Conservation (phyloP, 179 eudicot species). For the Nepenthes alata region DNA sequence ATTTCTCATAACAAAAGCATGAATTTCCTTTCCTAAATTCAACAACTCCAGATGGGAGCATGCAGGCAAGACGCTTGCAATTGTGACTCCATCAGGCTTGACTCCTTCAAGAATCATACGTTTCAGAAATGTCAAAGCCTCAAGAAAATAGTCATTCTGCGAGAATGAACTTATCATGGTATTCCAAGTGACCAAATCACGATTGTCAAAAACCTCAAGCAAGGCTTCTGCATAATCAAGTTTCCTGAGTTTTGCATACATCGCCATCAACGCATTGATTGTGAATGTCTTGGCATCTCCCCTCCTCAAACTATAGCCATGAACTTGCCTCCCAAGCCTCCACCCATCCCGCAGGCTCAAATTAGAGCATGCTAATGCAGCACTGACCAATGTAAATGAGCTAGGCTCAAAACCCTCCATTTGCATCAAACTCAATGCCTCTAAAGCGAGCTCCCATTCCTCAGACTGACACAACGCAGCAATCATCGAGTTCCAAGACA, state of each 20-base stretch:
- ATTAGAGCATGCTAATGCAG: constrained; percentile 37
- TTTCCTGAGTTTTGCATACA: constrained; percentile 45
- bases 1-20: constrained; percentile 28
- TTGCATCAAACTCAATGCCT: constrained; percentile 31
- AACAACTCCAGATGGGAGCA: constrained; percentile 45
- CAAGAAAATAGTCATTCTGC: constrained; percentile 36
- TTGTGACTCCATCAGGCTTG: constrained; percentile 44
- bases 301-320: constrained; percentile 31
- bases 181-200: constrained; percentile 56
- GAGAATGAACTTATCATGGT: constrained; percentile 47
- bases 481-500: constrained; percentile 55
- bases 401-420: constrained; percentile 25
- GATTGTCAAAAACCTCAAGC: constrained; percentile 30
- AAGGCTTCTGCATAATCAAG: constrained; percentile 36
- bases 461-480: constrained; percentile 36
- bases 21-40: constrained; percentile 29
- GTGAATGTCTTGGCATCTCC: constrained; percentile 19
- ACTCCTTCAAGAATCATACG: constrained; percentile 29
- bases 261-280: constrained; percentile 40
- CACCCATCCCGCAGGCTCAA: constrained; percentile 24
- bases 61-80: constrained; percentile 47
- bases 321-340: constrained; percentile 36
- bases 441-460: constrained; percentile 22
- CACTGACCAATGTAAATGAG: constrained; percentile 43
- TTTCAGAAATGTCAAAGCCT: constrained; percentile 40